These are phyloP conservation scores for Middelhovenomyces tepae DNA, from an alignment of 805 yeast species.

Conservation along the genomic window DNA sequence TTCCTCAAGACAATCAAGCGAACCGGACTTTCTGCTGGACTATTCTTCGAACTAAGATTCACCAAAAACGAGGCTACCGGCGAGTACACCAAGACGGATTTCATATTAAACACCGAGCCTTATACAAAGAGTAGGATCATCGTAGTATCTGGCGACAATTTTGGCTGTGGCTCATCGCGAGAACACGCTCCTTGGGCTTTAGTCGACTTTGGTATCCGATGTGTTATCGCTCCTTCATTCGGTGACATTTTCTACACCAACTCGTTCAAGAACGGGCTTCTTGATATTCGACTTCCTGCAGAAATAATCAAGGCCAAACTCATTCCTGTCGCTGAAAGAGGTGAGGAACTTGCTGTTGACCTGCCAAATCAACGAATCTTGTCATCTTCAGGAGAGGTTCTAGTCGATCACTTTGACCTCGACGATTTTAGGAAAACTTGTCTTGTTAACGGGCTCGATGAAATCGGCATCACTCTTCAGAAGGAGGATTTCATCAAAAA, in stretches of 20 bases:
- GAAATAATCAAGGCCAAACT: slow-evolving; percentile 63
- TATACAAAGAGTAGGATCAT: slow-evolving; percentile 72
- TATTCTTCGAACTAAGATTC: slow-evolving; percentile 87
- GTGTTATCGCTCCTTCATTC: slow-evolving; percentile 94
- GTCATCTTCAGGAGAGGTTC: slow-evolving; percentile 57
- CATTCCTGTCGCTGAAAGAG: slow-evolving; percentile 71
- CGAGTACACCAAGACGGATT: slow-evolving; percentile 65
- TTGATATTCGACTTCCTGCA: slow-evolving; percentile 87
- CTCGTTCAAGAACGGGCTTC: slow-evolving; percentile 89
- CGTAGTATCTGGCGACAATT: slow-evolving; percentile 91
- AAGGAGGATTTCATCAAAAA: slow-evolving; percentile 68
- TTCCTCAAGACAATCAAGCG: slow-evolving; percentile 96
- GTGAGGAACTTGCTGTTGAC: slow-evolving; percentile 67
- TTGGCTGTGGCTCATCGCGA: slow-evolving; percentile 98
- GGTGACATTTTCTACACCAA: slow-evolving; percentile 98
- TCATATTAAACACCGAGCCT: slow-evolving; percentile 78
- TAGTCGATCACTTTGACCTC: slow-evolving; percentile 76
- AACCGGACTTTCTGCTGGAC: slow-evolving; percentile 82
- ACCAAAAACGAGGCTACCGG: slow-evolving; percentile 46
- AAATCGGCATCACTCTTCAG: slow-evolving; percentile 89
- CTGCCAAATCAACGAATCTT: slow-evolving; percentile 76
- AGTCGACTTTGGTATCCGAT: slow-evolving; percentile 92
- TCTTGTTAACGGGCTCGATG: slow-evolving; percentile 89
- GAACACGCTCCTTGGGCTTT: slow-evolving; percentile 99
- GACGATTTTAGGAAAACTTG: slow-evolving; percentile 94